Conservation (phyloP, 2,329 filamentous ascomycete genomes). For the Cercospora brassicicola region DNA sequence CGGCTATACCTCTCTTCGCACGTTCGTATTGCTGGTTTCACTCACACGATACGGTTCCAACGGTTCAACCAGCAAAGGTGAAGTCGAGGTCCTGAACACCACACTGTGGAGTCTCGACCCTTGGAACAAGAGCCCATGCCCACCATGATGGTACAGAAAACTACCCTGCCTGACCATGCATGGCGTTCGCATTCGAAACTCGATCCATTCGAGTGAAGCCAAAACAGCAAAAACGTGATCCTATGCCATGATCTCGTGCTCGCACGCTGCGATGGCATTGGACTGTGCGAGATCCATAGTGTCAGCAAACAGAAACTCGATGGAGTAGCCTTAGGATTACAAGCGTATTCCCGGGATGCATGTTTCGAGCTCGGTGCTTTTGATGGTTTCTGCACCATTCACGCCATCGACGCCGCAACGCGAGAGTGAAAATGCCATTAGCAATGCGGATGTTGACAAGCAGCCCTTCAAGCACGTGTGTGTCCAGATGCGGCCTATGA, state of each 20-base stretch:
- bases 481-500: neutral
- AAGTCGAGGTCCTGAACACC: neutral
- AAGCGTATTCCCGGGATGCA: neutral
- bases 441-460: neutral
- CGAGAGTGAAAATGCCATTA: neutral
- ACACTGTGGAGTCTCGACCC: neutral
- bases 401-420: neutral
- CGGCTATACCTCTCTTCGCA: neutral
- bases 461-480: neutral
- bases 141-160: neutral
- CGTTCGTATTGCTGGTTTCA: neutral
- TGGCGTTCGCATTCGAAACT: neutral
- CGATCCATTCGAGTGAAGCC: neutral
- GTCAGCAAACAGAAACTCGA: neutral
- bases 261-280: neutral
- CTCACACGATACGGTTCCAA: neutral
- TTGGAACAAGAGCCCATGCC: neutral
- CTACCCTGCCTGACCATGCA: neutral
- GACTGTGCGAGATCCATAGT: neutral
- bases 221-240: neutral
- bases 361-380: neutral
- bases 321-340: neutral
- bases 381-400: neutral
- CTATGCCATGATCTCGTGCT: neutral
- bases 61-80: neutral